A percentile compares a stretch with the other conserved stretches of the same genome.
These are phyloP conservation scores for Lactifluus hygrophoroides DNA, from an alignment of 768 basidiomycete species.

Conservation along the genomic window DNA sequence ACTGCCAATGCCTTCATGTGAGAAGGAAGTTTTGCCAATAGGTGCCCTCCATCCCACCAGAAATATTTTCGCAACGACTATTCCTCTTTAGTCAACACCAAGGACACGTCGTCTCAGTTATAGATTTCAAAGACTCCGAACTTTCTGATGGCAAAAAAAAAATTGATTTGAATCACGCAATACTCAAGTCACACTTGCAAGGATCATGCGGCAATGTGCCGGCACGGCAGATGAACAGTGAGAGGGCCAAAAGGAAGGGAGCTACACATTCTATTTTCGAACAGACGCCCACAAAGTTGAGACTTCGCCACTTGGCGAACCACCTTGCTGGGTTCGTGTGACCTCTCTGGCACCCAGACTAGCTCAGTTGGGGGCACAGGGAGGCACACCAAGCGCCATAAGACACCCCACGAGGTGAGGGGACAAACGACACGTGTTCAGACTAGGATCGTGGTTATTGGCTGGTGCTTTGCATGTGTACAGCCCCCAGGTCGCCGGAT, in stretches of 20 bases:
- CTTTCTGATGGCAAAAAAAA: too few relatives aligned
- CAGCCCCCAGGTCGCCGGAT: not conserved
- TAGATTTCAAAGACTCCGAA: too few relatives aligned
- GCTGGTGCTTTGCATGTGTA: not conserved
- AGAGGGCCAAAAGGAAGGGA: not conserved
- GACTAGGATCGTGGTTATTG: not conserved
- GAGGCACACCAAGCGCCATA: not conserved
- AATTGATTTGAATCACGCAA: too few relatives aligned
- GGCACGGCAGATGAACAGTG: not conserved
- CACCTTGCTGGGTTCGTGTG: not conserved
- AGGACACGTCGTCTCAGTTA: too few relatives aligned
- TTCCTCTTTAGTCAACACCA: too few relatives aligned
- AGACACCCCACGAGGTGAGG: not conserved
- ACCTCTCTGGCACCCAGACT: not conserved
- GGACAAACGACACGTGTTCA: too few relatives aligned
- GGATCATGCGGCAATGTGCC: not conserved
- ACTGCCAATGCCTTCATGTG: too few relatives aligned
- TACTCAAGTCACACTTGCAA: too few relatives aligned
- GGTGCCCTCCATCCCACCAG: too few relatives aligned
- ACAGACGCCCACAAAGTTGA: not conserved
- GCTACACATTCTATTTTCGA: not conserved
- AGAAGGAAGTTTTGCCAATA: too few relatives aligned
- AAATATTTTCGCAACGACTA: too few relatives aligned
- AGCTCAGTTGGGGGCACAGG: not conserved
- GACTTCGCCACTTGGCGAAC: not conserved